These are phyloP conservation scores for Cylindrotheca closterium DNA, from an alignment of 108 stramenopile species.

Conservation along the genomic window DNA sequence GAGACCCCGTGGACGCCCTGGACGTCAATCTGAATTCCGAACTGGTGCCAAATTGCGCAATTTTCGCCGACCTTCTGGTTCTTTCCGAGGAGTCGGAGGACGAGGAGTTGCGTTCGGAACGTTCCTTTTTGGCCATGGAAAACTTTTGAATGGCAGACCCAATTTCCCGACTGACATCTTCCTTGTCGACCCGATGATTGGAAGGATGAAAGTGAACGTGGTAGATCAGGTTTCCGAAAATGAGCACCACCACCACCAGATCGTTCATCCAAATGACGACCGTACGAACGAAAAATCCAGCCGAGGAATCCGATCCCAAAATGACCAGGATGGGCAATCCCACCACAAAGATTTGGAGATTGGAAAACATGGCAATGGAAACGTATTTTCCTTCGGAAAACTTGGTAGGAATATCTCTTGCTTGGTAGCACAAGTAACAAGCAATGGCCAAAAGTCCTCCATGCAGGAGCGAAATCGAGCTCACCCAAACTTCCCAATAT, in stretches of 20 bases:
- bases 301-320: not conserved
- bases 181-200: too few species aligned
- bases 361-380: conserved; percentile 17
- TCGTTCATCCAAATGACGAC: conserved; percentile 13
- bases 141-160: too few species aligned
- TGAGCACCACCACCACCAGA: conserved; percentile 9
- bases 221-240: conserved; percentile 16
- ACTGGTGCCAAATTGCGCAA: too few species aligned
- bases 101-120: too few species aligned
- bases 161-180: too few species aligned
- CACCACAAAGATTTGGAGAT: conserved; percentile 12
- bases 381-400: conserved; percentile 11
- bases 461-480: not conserved
- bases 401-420: conserved; percentile 11
- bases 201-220: too few species aligned
- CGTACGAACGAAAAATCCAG: conserved; percentile 13
- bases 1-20: too few species aligned
- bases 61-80: too few species aligned
- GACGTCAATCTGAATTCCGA: too few species aligned
- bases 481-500: conserved; percentile 1
- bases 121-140: too few species aligned
- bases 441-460: conserved; percentile 9
- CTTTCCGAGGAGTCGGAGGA: too few species aligned
- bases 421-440: conserved; percentile 12
- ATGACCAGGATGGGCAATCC: conserved; percentile 14